These are phyloP conservation scores for Lactarius quietus DNA, from an alignment of 768 basidiomycete genomes.

Conservation along the genomic window DNA sequence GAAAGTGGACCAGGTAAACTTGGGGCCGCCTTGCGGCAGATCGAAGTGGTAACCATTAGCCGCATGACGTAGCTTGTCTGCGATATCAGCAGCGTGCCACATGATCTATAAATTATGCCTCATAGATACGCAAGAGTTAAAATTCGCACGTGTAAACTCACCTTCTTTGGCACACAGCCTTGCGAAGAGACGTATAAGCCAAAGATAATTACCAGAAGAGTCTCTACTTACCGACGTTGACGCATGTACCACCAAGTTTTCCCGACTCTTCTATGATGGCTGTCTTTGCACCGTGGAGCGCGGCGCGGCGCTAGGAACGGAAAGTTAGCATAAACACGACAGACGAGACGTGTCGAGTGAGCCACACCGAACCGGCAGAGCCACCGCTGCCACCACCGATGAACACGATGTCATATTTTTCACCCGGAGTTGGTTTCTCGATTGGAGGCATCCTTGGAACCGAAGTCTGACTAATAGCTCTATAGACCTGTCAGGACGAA, in stretches of 20 bases:
- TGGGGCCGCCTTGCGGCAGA: conserved; percentile 39
- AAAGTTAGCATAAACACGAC: conserved; percentile 4
- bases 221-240: conserved; percentile 81
- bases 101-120: conserved; percentile 66
- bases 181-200: not conserved
- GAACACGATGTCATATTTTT: conserved; percentile 80
- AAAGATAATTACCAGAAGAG: not conserved
- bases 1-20: conserved; percentile 88
- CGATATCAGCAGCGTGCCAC: conserved; percentile 94
- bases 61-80: conserved; percentile 79
- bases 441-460: conserved; percentile 67
- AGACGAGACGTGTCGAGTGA: not conserved
- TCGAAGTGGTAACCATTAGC: conserved; percentile 65
- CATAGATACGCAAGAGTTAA: not conserved
- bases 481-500: conserved; percentile 39
- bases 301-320: conserved; percentile 75
- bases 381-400: conserved; percentile 96
- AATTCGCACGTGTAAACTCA: conserved; percentile 29
- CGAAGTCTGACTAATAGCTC: conserved; percentile 41
- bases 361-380: conserved; percentile 75
- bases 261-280: conserved; percentile 80
- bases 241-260: conserved; percentile 89
- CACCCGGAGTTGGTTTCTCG: conserved; percentile 50
- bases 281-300: conserved; percentile 88
- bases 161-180: conserved; percentile 99